phyloP scores from a whole-genome alignment of 371 early-diverging fungal genomes.

The Zopfochytrium polystomum region DNA sequence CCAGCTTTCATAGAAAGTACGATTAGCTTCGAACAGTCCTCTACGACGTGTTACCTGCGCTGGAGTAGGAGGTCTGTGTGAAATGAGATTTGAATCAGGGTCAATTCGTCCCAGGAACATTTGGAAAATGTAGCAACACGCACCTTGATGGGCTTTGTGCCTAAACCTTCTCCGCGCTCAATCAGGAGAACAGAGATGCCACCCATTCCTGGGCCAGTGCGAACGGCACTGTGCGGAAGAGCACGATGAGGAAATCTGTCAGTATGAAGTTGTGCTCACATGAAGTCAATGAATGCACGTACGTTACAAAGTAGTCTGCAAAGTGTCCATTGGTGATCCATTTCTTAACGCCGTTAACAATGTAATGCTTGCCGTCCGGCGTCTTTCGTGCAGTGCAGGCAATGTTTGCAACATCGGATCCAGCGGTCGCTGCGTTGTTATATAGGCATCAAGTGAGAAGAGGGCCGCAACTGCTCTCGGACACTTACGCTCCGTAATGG shows the following conservation, averaged over 20 bases:
- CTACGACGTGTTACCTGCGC: no score
- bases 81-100: no score
- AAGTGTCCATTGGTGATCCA: slow-evolving; percentile 47
- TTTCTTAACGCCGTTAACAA: slow-evolving; percentile 52
- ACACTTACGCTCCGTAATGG: slow-evolving; percentile 35
- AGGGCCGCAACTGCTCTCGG: background rate
- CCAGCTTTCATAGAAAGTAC: slow-evolving; percentile 57
- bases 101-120: slow-evolving; percentile 8
- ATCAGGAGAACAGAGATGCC: slow-evolving; percentile 50
- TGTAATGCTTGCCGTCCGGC: slow-evolving; percentile 47
- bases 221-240: background rate
- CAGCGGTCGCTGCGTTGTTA: slow-evolving; percentile 34
- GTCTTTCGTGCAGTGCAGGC: slow-evolving; percentile 39
- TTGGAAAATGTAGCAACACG: no score
- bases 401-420: slow-evolving; percentile 48
- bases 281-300: no score
- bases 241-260: no score
- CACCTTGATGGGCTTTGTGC: slow-evolving; percentile 62
- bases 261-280: no score
- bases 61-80: no score
- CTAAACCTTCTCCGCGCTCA: slow-evolving; percentile 44
- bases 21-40: no score
- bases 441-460: background rate
- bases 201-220: slow-evolving; percentile 34
- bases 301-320: slow-evolving; percentile 46